Evolutionary conservation across 2,329 filamentous ascomycete genomes (phyloP).

Genomic region (Leptographium lundbergii): DNA sequence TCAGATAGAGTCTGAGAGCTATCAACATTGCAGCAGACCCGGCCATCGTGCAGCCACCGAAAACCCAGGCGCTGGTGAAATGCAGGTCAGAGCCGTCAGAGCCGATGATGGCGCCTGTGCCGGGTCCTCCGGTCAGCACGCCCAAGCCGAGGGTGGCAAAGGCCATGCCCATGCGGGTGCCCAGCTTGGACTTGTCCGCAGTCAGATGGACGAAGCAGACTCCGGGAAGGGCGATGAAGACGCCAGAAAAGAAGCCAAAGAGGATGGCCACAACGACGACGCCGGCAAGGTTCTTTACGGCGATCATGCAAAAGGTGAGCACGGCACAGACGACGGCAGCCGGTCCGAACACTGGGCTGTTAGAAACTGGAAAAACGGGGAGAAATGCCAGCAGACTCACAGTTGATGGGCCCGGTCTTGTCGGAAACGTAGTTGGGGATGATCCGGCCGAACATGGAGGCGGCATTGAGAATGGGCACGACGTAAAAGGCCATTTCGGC

Average conservation of each 20-base stretch:
- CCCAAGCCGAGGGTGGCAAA: not conserved
- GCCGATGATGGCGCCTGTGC: not conserved
- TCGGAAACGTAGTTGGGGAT: constrained; percentile 38
- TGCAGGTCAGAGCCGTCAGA: not conserved
- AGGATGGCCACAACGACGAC: not conserved
- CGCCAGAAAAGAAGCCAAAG: not conserved
- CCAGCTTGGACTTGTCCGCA: not conserved
- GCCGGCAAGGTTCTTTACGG: not conserved
- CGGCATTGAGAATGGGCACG: constrained; percentile 46
- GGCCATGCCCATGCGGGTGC: not conserved
- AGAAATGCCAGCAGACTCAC: not conserved
- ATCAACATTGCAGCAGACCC: not conserved
- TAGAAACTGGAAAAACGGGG: not conserved
- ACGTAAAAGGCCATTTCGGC: constrained; percentile 44
- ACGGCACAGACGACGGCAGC: not conserved
- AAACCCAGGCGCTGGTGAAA: not conserved
- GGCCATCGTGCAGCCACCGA: not conserved
- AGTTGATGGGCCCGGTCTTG: constrained; percentile 33
- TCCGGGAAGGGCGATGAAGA: not conserved
- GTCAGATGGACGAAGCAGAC: not conserved
- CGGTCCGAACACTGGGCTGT: not conserved
- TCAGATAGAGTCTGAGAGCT: not conserved
- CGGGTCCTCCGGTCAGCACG: not conserved
- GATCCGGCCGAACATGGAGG: constrained; percentile 38
- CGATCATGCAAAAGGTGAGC: not conserved